Conservation (phyloP, 1,284 basidiomycete species). For the Puccinia hordei region DNA sequence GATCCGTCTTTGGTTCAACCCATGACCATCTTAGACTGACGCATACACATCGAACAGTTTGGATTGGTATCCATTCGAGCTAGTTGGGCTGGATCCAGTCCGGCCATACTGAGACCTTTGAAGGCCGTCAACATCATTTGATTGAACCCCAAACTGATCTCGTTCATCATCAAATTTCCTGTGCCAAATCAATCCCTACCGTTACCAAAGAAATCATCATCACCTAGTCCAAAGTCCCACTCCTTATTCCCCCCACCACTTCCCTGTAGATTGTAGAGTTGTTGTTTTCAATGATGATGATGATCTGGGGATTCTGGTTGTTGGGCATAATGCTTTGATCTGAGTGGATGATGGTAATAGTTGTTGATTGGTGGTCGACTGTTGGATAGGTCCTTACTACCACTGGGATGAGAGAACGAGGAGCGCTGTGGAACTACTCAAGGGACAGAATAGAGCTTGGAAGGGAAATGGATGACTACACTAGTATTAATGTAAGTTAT, state of each 20-base stretch:
- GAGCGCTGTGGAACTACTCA: no score
- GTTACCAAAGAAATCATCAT: conserved; percentile 37
- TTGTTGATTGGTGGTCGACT: background rate
- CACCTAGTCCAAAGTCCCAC: conserved; percentile 40
- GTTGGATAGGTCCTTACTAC: background rate
- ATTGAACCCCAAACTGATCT: conserved; percentile 33
- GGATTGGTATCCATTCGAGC: conserved; percentile 13
- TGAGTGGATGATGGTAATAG: background rate
- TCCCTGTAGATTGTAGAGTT: conserved; percentile 27
- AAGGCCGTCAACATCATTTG: conserved; percentile 34
- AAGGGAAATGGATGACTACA: no score
- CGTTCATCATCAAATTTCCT: conserved; percentile 15
- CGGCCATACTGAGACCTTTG: conserved; percentile 26
- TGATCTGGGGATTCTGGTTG: background rate
- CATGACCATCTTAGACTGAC: conserved; percentile 48
- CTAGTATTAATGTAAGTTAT: no score
- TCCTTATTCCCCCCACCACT: background rate
- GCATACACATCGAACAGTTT: conserved; percentile 37
- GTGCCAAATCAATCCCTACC: conserved; percentile 18
- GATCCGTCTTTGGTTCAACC: conserved; percentile 40
- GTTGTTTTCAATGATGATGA: background rate
- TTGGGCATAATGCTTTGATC: background rate
- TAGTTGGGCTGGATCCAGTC: conserved; percentile 16
- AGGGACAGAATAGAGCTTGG: no score
- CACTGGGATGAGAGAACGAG: conserved; percentile 31